These are phyloP conservation scores for Leccinum variicolor DNA, from an alignment of 768 basidiomycete species.

Conservation along the genomic window DNA sequence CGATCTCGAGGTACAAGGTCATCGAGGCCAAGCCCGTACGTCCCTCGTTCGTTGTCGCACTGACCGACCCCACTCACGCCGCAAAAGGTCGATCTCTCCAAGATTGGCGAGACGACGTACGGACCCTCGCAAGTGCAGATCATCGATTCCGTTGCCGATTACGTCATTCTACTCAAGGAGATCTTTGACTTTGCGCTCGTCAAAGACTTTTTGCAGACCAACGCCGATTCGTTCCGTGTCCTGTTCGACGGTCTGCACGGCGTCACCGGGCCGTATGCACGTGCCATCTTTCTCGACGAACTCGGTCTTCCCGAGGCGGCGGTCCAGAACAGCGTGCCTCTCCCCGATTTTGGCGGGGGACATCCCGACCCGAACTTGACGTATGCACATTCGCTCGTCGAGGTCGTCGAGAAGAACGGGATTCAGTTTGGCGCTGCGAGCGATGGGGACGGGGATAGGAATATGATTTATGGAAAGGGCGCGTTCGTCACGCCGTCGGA, in stretches of 20 bases:
- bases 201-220: conserved; percentile 77
- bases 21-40: conserved; percentile 74
- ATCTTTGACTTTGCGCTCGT: conserved; percentile 97
- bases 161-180: conserved; percentile 72
- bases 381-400: conserved; percentile 92
- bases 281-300: conserved; percentile 77
- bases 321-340: conserved; percentile 86
- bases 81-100: conserved; percentile 76
- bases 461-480: conserved; percentile 99
- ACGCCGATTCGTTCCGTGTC: conserved; percentile 69
- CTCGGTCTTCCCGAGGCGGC: conserved; percentile 79
- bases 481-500: conserved; percentile 98
- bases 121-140: conserved; percentile 85
- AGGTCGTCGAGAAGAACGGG: conserved; percentile 79
- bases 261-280: conserved; percentile 96
- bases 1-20: conserved; percentile 80
- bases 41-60: conserved; percentile 1
- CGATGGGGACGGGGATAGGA: conserved; percentile 97
- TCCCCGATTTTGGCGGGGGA: conserved; percentile 95
- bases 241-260: conserved; percentile 96
- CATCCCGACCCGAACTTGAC: conserved; percentile 99
- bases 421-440: conserved; percentile 95
- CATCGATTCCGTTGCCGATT: conserved; percentile 93
- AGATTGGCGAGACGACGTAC: conserved; percentile 73
- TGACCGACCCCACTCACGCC: not conserved